Evolutionary conservation across 768 basidiomycete species (phyloP).

Genomic region (Heimioporus sp.): DNA sequence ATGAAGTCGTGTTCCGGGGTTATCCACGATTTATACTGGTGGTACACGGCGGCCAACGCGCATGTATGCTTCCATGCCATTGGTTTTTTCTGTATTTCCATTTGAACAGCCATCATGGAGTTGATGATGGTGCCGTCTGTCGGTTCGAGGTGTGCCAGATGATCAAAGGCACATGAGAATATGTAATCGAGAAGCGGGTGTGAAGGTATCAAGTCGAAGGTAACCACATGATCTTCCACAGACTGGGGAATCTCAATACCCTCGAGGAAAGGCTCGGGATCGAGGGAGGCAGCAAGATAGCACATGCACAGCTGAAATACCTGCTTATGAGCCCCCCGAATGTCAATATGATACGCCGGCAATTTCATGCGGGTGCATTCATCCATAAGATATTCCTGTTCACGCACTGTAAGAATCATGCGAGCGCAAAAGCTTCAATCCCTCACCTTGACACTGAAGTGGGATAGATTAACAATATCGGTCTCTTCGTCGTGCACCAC

Average conservation of each 20-base stretch:
- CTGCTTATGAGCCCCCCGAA: not conserved
- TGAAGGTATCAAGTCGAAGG: not conserved
- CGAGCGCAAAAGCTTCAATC: not conserved
- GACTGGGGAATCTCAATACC: not conserved
- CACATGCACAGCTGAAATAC: not conserved
- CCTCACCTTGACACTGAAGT: conserved; percentile 1
- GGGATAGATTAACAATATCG: not conserved
- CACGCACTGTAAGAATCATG: too few species aligned
- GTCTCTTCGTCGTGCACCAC: not conserved
- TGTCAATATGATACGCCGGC: not conserved
- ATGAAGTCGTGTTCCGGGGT: not conserved
- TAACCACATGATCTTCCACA: not conserved
- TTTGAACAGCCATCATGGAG: not conserved
- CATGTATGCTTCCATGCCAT: not conserved
- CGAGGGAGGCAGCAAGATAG: not conserved
- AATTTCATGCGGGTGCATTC: not conserved
- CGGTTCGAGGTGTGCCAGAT: not conserved
- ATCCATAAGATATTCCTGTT: not conserved
- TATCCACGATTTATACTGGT: not conserved
- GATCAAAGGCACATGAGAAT: not conserved
- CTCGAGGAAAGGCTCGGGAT: not conserved
- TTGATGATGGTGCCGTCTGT: not conserved
- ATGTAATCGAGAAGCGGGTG: not conserved
- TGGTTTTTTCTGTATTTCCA: not conserved
- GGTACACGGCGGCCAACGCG: not conserved